These are phyloP conservation scores for Lachnellula subtilissima DNA, from an alignment of 2,329 filamentous ascomycete genomes.

Conservation along the genomic window DNA sequence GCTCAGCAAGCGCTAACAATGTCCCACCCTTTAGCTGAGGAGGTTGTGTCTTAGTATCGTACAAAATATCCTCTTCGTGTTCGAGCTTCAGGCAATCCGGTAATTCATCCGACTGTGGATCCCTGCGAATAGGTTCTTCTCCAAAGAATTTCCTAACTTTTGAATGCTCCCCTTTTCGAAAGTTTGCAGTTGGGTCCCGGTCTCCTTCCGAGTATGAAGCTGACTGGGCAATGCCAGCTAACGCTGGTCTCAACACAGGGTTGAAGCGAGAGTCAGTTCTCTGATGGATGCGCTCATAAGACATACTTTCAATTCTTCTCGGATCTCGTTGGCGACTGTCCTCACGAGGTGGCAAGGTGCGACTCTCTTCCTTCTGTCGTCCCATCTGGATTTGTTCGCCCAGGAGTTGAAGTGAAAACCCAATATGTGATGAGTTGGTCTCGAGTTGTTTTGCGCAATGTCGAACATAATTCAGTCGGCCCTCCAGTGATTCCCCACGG, in stretches of 20 bases:
- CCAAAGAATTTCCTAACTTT: slow-evolving; percentile 65
- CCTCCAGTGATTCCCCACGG: slow-evolving; percentile 84
- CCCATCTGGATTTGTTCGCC: slow-evolving; percentile 71
- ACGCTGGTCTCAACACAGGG: slow-evolving; percentile 21
- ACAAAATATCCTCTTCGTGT: slow-evolving; percentile 82
- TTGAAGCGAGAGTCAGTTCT: slow-evolving; percentile 49
- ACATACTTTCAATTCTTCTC: slow-evolving; percentile 53
- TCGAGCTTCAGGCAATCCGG: slow-evolving; percentile 84
- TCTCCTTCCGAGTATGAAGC: slow-evolving; percentile 58
- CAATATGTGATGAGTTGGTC: slow-evolving; percentile 79
- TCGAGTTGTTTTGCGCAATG: slow-evolving; percentile 76
- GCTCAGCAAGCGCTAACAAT: slow-evolving; percentile 82
- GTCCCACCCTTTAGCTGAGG: slow-evolving; percentile 84
- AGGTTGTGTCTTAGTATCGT: slow-evolving; percentile 74
- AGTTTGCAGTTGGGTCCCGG: slow-evolving; percentile 41
- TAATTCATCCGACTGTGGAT: slow-evolving; percentile 58
- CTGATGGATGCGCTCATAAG: slow-evolving; percentile 51
- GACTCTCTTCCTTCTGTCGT: slow-evolving; percentile 42
- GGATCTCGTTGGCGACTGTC: slow-evolving; percentile 46
- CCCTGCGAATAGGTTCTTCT: slow-evolving; percentile 47
- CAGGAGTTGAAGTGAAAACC: slow-evolving; percentile 80
- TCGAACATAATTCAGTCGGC: slow-evolving; percentile 75
- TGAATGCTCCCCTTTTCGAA: slow-evolving; percentile 55
- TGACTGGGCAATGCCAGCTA: slow-evolving; percentile 34
- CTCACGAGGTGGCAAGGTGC: slow-evolving; percentile 24